phyloP scores from a whole-genome alignment of 1,139 yeast genomes.

The Pichia sorboxylosa region DNA sequence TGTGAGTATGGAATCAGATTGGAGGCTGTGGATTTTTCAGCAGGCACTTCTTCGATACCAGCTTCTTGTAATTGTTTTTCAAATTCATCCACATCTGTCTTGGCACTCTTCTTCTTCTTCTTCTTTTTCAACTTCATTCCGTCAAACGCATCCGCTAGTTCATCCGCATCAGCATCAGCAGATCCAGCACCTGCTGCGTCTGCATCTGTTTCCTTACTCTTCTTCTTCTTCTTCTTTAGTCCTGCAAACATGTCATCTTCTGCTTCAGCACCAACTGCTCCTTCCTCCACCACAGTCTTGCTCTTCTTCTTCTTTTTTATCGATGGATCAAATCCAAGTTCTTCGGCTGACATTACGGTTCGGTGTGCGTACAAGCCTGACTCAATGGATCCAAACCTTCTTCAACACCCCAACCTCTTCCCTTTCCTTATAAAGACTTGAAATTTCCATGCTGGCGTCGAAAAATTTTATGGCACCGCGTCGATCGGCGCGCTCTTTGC shows the following conservation, averaged over 20 bases:
- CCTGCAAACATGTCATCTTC: slow-evolving; percentile 67
- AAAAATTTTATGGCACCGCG: no score
- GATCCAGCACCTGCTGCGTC: slow-evolving; percentile 26
- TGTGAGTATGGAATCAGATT: slow-evolving; percentile 68
- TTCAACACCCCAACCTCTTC: no score
- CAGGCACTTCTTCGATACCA: slow-evolving; percentile 47
- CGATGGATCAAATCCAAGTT: slow-evolving; percentile 66
- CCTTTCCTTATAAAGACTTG: no score
- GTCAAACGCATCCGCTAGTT: slow-evolving; percentile 51
- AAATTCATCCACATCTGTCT: slow-evolving; percentile 60
- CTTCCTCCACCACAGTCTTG: slow-evolving; percentile 48
- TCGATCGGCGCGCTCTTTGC: no score
- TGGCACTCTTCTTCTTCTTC: slow-evolving; percentile 66
- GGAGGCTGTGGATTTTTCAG: slow-evolving; percentile 22
- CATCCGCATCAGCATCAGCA: slow-evolving; percentile 26
- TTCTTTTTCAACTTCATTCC: slow-evolving; percentile 54
- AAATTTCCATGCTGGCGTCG: no score
- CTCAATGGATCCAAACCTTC: no score
- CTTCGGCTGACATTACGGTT: slow-evolving; percentile 34
- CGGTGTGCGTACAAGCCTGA: no score
- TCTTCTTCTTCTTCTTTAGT: slow-evolving; percentile 77
- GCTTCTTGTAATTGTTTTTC: slow-evolving; percentile 87
- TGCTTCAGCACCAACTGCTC: slow-evolving; percentile 29
- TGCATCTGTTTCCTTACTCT: slow-evolving; percentile 31
- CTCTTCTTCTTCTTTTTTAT: slow-evolving; percentile 89